A percentile compares a stretch with the other conserved stretches of the same genome.
These are phyloP conservation scores for Fusarium nisikadoi DNA, from an alignment of 2,329 filamentous ascomycete genomes.

Conservation along the genomic window DNA sequence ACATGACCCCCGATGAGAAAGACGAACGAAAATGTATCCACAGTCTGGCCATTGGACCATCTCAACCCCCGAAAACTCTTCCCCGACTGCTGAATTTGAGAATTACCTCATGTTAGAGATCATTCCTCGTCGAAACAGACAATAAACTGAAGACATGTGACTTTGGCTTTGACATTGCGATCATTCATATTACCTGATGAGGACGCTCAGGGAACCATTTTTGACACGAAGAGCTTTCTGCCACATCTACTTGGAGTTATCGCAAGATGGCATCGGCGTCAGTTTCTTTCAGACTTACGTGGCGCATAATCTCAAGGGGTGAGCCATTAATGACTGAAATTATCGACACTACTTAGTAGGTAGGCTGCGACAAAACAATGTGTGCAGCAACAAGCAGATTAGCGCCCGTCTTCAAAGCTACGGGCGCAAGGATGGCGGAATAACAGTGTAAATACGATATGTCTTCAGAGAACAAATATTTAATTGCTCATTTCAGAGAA, in stretches of 20 bases:
- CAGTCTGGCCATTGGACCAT: conserved; percentile 43
- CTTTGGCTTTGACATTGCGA: neutral
- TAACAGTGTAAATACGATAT: neutral
- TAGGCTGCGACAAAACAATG: conserved; percentile 24
- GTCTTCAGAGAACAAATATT: neutral
- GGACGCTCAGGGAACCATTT: neutral
- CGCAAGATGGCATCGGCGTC: conserved; percentile 19
- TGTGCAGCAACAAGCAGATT: neutral
- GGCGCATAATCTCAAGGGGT: conserved; percentile 9
- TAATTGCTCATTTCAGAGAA: conserved; percentile 10
- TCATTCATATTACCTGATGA: neutral
- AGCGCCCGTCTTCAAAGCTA: neutral
- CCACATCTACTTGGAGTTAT: conserved; percentile 25
- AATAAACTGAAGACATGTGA: neutral
- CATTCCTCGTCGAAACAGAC: neutral
- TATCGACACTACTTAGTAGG: conserved; percentile 4
- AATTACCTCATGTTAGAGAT: conserved; percentile 19
- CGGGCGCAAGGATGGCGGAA: neutral
- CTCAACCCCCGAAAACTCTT: conserved; percentile 34
- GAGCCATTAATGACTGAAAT: conserved; percentile 11
- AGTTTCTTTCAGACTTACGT: conserved; percentile 6
- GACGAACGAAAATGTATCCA: conserved; percentile 40
- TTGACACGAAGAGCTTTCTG: neutral
- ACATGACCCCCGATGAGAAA: conserved; percentile 40
- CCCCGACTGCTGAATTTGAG: conserved; percentile 16